Conservation (phyloP, 2,329 filamentous ascomycete genomes). For the Mycosphaerella arachidis region DNA sequence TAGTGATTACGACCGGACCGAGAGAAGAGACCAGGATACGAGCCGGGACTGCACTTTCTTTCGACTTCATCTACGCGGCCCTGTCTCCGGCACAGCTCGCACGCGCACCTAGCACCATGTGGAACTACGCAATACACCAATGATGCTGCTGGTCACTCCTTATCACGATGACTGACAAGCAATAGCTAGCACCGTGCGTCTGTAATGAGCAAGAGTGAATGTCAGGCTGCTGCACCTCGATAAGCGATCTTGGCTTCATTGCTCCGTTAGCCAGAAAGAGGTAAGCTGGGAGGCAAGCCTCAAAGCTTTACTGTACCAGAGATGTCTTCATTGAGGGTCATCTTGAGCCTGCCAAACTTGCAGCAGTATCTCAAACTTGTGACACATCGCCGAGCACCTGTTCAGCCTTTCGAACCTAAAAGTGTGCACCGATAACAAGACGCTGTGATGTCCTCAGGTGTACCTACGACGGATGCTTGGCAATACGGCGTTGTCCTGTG, state of each 20-base stretch:
- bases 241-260: background rate
- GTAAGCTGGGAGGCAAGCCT: background rate
- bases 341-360: background rate
- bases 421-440: background rate
- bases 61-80: background rate
- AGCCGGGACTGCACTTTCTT: background rate
- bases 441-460: background rate
- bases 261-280: background rate
- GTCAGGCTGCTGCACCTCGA: background rate
- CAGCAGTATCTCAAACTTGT: background rate
- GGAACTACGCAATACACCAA: too few species aligned
- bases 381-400: background rate
- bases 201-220: background rate
- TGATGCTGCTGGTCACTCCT: too few species aligned
- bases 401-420: background rate
- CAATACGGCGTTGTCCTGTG: constrained; percentile 15
- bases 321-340: background rate
- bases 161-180: too few species aligned
- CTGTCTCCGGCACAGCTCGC: background rate
- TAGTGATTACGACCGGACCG: background rate
- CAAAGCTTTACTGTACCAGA: background rate
- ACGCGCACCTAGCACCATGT: background rate
- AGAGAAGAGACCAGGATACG: background rate
- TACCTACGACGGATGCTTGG: background rate
- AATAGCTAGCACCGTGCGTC: background rate